Evolutionary conservation across 495 filamentous ascomycete genomes (phyloP).

Genomic region (Tetracladium marchalianum): DNA sequence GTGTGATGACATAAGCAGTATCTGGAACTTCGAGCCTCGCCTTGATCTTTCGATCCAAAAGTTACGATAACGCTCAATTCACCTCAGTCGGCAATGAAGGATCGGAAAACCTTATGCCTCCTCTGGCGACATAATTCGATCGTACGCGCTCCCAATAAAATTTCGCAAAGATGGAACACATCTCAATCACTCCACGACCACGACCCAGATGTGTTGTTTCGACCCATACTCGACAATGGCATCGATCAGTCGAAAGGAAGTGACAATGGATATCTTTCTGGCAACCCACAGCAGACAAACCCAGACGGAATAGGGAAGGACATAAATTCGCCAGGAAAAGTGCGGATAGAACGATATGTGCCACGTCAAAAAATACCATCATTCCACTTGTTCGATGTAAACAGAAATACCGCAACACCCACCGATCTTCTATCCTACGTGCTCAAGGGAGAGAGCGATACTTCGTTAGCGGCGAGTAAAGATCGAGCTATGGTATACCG

Average conservation of each 20-base stretch:
- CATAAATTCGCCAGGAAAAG: no score
- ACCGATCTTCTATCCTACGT: conserved; percentile 11
- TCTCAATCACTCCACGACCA: not conserved
- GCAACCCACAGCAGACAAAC: not conserved
- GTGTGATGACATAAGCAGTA: not conserved
- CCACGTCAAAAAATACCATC: no score
- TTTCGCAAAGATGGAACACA: not conserved
- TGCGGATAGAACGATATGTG: no score
- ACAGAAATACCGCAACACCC: not conserved
- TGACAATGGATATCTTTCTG: not conserved
- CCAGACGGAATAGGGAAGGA: no score
- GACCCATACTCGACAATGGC: conserved; percentile 16
- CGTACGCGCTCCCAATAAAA: not conserved
- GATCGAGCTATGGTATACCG: no score
- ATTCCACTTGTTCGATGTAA: no score
- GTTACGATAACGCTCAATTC: not conserved
- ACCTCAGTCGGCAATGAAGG: conserved; percentile 6
- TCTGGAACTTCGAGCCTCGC: no score
- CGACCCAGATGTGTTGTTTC: conserved; percentile 13
- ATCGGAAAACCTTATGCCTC: conserved; percentile 2
- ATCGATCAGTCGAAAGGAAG: conserved; percentile 5
- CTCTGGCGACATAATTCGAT: conserved; percentile 4
- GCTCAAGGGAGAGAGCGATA: conserved; percentile 1
- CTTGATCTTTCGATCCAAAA: not conserved
- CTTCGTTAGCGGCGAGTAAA: no score